Percentiles rank a stretch among this genome's conserved stretches.
Conservation (phyloP, 1,139 yeast species). For the Nadsonia commutata region DNA sequence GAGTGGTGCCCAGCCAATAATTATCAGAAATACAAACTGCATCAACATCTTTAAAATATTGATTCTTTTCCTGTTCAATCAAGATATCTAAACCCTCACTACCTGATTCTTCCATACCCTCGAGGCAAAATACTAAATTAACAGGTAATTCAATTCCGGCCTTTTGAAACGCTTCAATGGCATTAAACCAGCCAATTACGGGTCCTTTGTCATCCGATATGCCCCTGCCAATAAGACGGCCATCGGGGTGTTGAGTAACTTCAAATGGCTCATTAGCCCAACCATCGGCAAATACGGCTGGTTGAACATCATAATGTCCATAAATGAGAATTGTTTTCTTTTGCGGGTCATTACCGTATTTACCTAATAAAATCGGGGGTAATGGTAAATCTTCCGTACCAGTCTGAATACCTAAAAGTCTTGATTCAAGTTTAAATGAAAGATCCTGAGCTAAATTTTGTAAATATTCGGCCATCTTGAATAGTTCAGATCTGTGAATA, state of each 20-base stretch:
- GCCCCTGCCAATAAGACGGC: conserved; percentile 67
- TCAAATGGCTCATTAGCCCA: conserved; percentile 88
- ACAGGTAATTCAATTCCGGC: conserved; percentile 47
- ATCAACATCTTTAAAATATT: conserved; percentile 69
- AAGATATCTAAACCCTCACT: conserved; percentile 71
- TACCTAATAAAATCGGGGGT: conserved; percentile 85
- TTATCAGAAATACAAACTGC: conserved; percentile 86
- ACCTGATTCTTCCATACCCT: conserved; percentile 94
- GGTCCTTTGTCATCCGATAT: conserved; percentile 95
- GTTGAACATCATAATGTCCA: conserved; percentile 97
- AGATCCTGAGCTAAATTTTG: conserved; percentile 48
- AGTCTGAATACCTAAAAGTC: conserved; percentile 76
- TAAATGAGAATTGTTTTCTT: conserved; percentile 82
- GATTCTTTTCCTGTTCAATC: conserved; percentile 21
- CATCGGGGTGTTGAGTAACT: conserved; percentile 44
- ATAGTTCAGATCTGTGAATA: conserved; percentile 72
- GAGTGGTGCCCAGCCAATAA: conserved; percentile 80
- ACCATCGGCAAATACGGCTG: conserved; percentile 86
- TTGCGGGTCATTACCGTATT: conserved; percentile 63
- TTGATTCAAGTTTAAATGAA: conserved; percentile 72
- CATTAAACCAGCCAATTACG: conserved; percentile 73
- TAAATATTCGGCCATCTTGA: conserved; percentile 69
- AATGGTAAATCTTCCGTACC: conserved; percentile 53
- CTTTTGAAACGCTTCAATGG: conserved; percentile 49
- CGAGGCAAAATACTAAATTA: conserved; percentile 73